Evolutionary conservation across 129 eudicot species (phyloP).

Genomic region (Flaveria bidentis): DNA sequence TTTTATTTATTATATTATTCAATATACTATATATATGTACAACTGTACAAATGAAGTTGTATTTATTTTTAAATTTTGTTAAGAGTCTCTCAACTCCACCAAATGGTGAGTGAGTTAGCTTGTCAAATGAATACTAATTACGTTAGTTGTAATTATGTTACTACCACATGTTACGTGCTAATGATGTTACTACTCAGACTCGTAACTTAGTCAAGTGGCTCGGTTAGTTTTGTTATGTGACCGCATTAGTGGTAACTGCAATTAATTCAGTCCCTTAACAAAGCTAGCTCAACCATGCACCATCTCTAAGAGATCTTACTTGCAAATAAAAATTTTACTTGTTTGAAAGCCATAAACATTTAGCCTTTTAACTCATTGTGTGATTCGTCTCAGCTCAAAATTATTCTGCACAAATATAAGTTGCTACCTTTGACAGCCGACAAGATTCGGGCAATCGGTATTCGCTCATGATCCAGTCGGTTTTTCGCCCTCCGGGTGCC

Average conservation of each 20-base stretch:
- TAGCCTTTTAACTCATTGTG: neutral
- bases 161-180: too few species aligned
- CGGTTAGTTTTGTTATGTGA: too few species aligned
- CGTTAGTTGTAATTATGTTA: too few species aligned
- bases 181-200: too few species aligned
- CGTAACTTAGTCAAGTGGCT: too few species aligned
- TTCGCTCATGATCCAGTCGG: conserved; percentile 95
- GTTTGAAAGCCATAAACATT: neutral
- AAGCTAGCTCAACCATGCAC: too few species aligned
- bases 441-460: conserved; percentile 63
- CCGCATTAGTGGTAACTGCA: too few species aligned
- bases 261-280: too few species aligned
- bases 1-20: neutral
- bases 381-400: neutral
- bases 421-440: conserved; percentile 50
- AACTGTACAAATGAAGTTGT: neutral
- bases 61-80: too few species aligned
- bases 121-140: too few species aligned
- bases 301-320: neutral
- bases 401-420: neutral
- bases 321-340: neutral
- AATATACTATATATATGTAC: neutral
- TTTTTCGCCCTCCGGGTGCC: conserved; percentile 75
- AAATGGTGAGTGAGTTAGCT: neutral
- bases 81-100: neutral